phyloP scores from a whole-genome alignment of 2,329 filamentous ascomycete genomes.

The Leptographium galeiforme region DNA sequence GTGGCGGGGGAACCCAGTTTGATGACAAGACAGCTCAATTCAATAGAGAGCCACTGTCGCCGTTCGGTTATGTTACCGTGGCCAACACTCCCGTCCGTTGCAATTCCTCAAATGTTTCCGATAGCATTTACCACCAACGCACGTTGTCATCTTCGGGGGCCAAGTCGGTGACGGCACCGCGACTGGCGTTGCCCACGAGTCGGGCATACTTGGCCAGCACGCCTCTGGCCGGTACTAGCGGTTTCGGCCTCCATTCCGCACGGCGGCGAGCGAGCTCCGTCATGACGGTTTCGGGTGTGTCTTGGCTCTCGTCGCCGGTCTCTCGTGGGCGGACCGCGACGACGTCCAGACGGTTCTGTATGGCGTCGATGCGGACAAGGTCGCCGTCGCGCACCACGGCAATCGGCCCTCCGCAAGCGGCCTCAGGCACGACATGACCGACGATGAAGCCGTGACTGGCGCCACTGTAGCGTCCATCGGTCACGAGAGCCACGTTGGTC shows the following conservation, averaged over 20 bases:
- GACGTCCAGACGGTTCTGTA: conserved; percentile 59
- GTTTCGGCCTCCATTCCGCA: conserved; percentile 52
- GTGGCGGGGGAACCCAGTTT: no score
- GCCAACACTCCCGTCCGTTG: no score
- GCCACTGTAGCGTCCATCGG: conserved; percentile 80
- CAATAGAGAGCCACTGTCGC: no score
- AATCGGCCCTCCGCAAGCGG: conserved; percentile 77
- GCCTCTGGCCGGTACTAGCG: conserved; percentile 63
- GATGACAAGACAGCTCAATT: no score
- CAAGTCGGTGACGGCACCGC: conserved; percentile 75
- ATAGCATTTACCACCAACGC: conserved; percentile 4
- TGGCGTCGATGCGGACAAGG: conserved; percentile 72
- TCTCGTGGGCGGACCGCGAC: conserved; percentile 31
- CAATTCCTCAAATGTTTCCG: no score
- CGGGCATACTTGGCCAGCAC: conserved; percentile 81
- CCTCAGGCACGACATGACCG: conserved; percentile 84
- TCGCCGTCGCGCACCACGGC: conserved; percentile 72
- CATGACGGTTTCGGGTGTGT: conserved; percentile 9
- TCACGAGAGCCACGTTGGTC: conserved; percentile 79
- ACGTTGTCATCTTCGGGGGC: conserved; percentile 11
- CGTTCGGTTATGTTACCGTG: no score
- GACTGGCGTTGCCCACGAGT: conserved; percentile 80
- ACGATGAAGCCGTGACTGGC: conserved; percentile 89
- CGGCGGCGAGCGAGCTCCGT: conserved; percentile 49
- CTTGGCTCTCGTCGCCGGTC: conserved; percentile 5